A percentile compares a stretch with the other conserved stretches of the same genome.
phyloP scores from a whole-genome alignment of 164 flowering plant species.

The Piper longum region DNA sequence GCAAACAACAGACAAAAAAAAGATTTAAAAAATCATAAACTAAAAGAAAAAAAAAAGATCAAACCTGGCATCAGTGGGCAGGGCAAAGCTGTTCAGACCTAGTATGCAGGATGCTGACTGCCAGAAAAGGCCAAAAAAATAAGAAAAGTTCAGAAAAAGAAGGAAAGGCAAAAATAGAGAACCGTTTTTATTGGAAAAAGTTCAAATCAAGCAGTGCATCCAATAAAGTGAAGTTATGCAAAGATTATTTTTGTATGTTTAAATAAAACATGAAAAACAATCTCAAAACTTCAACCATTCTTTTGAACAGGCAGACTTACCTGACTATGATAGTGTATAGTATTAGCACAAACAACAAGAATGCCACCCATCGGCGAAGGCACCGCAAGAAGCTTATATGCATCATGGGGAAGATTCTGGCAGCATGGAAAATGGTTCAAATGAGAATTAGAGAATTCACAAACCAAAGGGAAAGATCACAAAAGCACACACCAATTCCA shows the following conservation, averaged over 20 bases:
- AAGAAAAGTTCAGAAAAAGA: neutral
- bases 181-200: neutral
- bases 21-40: neutral
- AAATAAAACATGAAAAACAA: neutral
- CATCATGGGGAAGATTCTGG: slow-evolving; percentile 95
- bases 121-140: slow-evolving; percentile 9
- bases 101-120: slow-evolving; percentile 79
- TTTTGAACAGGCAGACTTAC: slow-evolving; percentile 16
- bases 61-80: slow-evolving; percentile 66
- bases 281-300: neutral
- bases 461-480: neutral
- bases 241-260: neutral
- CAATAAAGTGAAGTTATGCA: neutral
- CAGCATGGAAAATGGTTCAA: neutral
- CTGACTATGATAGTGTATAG: slow-evolving; percentile 93
- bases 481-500: neutral
- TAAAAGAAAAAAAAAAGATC: neutral
- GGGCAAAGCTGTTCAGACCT: slow-evolving; percentile 69
- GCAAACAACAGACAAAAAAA: neutral
- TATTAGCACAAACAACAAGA: slow-evolving; percentile 70
- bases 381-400: slow-evolving; percentile 93
- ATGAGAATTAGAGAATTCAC: neutral
- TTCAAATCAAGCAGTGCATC: neutral
- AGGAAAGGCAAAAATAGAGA: neutral
- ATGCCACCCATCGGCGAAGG: slow-evolving; percentile 99